Evolutionary conservation across 2,329 filamentous ascomycete species (phyloP), one percentile per base, ranked within the genome.

Genomic region (Aureobasidium uvarum): DNA sequence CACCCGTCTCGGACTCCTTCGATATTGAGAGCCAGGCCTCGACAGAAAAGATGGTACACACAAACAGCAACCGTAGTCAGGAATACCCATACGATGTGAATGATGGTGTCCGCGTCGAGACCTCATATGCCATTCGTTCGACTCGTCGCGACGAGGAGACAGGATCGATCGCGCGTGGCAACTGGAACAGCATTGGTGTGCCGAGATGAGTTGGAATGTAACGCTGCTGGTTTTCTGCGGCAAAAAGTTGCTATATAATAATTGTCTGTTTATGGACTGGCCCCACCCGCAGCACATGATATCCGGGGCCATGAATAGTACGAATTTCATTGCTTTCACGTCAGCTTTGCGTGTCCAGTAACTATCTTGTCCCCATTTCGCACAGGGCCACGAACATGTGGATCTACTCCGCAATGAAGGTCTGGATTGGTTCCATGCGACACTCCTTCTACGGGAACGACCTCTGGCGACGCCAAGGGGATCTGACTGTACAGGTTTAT

Each of bases 291-390:
- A 48, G 11, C 3, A 38, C 2, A 48, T 48, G 56, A 60, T 60
- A 60, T 60, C 56, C 56, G 56, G 31, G 56, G 56, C 48, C 55
- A 60, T 48, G n/a, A 41, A 43, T 14, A 48, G n/a, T 28, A 60
- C 41, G 41, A 46, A 48, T 60, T 38, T 60, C 41, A 60, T 38
- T 60, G 25, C 48, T 51, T 33, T 33, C 23, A 51, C 48, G n/a
- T n/a, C n/a, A n/a, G n/a, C n/a, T n/a, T n/a, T n/a, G n/a, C n/a
- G n/a, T n/a, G n/a, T n/a, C n/a, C n/a, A n/a, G n/a, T n/a, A n/a
- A n/a, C n/a, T n/a, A n/a, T n/a, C n/a, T n/a, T n/a, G 46, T 28
- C 23, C 14, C 23, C 14, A 18, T 18, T 6, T 43, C 18, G 18
- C 18, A 5, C 14, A 28, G 23, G 5, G 18, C 14, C 14, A 28